Percentiles rank a stretch among this genome's conserved stretches.
Conservation (phyloP, 345 rosid species). For the Syzygium jambos region DNA sequence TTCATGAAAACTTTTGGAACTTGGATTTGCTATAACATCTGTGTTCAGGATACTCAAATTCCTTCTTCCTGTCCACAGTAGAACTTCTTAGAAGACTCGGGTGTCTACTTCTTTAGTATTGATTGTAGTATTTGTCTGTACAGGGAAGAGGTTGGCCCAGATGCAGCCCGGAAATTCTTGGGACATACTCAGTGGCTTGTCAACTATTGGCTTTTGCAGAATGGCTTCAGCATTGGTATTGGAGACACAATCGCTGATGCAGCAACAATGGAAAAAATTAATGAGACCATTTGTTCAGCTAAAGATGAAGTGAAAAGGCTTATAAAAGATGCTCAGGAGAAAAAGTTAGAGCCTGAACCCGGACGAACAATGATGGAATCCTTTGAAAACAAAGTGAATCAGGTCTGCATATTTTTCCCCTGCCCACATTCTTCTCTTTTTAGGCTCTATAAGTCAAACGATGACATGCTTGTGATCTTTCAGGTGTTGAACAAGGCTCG, state of each 20-base stretch:
- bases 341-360: slow-evolving; percentile 86
- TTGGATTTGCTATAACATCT: background rate
- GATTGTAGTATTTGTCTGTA: background rate
- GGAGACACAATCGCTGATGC: slow-evolving; percentile 99
- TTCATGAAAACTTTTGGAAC: background rate
- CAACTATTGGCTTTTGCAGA: slow-evolving; percentile 95
- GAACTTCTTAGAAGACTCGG: background rate
- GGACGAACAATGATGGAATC: slow-evolving; percentile 96
- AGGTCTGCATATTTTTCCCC: slow-evolving; percentile 28
- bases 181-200: slow-evolving; percentile 99
- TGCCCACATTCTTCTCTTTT: background rate
- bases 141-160: slow-evolving; percentile 99
- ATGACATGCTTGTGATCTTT: background rate
- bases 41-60: background rate
- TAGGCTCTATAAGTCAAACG: background rate
- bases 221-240: slow-evolving; percentile 93
- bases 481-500: slow-evolving; percentile 96
- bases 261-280: slow-evolving; percentile 82
- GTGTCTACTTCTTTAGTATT: background rate
- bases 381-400: slow-evolving; percentile 94
- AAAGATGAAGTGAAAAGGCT: slow-evolving; percentile 79
- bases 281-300: slow-evolving; percentile 75
- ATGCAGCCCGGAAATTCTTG: slow-evolving; percentile 96
- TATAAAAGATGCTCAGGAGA: slow-evolving; percentile 57
- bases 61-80: background rate